These are phyloP conservation scores for Hexamita inflata DNA, from an alignment of 208 protist species.

Conservation along the genomic window DNA sequence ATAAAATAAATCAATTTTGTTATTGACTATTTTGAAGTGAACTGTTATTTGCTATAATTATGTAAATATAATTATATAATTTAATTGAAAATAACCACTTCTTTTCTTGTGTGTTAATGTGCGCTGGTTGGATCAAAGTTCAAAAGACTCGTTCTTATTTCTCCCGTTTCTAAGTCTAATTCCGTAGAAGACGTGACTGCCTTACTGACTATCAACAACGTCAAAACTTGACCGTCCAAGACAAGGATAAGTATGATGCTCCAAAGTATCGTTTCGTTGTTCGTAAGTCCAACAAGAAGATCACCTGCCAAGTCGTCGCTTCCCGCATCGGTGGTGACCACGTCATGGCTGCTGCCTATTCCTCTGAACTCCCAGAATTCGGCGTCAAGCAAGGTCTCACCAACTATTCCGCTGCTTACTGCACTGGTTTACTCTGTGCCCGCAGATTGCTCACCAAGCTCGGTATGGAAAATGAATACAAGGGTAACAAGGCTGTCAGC, in stretches of 20 bases:
- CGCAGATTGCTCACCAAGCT: constrained; percentile 81
- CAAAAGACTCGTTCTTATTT: constrained; percentile 67
- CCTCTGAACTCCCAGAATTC: constrained; percentile 83
- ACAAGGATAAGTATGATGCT: constrained; percentile 93
- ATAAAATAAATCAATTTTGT: too few species aligned
- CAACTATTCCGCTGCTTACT: constrained; percentile 89
- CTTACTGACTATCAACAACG: constrained; percentile 94
- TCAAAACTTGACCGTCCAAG: constrained; percentile 78
- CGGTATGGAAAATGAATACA: constrained; percentile 71
- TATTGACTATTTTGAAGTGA: too few species aligned
- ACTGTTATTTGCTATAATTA: too few species aligned
- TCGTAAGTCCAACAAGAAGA: constrained; percentile 72
- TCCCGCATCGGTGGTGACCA: constrained; percentile 79
- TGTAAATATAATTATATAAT: too few species aligned
- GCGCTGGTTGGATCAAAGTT: constrained; percentile 35
- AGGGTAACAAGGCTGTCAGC: constrained; percentile 69
- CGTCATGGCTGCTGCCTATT: constrained; percentile 74
- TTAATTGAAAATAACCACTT: too few species aligned
- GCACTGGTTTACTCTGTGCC: constrained; percentile 83
- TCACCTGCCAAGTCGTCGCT: constrained; percentile 84
- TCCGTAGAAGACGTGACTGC: constrained; percentile 80
- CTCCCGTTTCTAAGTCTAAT: constrained; percentile 92
- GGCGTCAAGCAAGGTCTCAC: constrained; percentile 82
- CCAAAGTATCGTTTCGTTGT: constrained; percentile 80
- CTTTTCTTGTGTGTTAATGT: too few species aligned